These are phyloP conservation scores for Gleditsia sinensis DNA, from an alignment of 306 rosid genomes.

Conservation along the genomic window DNA sequence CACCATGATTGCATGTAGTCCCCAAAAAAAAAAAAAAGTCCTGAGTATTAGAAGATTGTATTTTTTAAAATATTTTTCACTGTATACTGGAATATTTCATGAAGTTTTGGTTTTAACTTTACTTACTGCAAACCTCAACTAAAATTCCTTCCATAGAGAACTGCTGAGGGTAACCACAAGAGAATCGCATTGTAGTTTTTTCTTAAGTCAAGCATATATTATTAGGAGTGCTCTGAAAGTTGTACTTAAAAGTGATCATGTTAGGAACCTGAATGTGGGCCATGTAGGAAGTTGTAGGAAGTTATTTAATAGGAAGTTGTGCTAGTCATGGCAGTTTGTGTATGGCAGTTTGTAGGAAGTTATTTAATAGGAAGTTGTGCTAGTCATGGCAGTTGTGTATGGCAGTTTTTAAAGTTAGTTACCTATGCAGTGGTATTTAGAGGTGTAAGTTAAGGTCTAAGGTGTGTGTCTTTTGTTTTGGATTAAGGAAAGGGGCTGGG, in stretches of 20 bases:
- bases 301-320: too few relatives aligned
- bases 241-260: neutral
- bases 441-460: too few relatives aligned
- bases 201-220: conserved; percentile 7
- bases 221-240: conserved; percentile 2
- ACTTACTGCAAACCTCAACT: conserved; percentile 8
- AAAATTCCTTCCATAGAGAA: neutral
- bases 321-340: too few relatives aligned
- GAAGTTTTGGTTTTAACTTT: neutral
- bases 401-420: too few relatives aligned
- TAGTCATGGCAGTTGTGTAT: too few relatives aligned
- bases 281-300: too few relatives aligned
- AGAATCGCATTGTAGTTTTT: neutral
- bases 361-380: too few relatives aligned
- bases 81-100: conserved; percentile 14
- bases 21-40: neutral
- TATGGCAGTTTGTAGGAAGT: too few relatives aligned
- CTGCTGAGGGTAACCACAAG: neutral
- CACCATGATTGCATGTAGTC: neutral
- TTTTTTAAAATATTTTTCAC: conserved; percentile 6
- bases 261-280: too few relatives aligned
- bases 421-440: too few relatives aligned
- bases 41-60: conserved; percentile 11
- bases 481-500: too few relatives aligned
- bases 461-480: too few relatives aligned